Percentiles rank a stretch among this genome's conserved stretches.
phyloP scores from a whole-genome alignment of 2,329 filamentous ascomycete species.

The Ophiostoma quercus region DNA sequence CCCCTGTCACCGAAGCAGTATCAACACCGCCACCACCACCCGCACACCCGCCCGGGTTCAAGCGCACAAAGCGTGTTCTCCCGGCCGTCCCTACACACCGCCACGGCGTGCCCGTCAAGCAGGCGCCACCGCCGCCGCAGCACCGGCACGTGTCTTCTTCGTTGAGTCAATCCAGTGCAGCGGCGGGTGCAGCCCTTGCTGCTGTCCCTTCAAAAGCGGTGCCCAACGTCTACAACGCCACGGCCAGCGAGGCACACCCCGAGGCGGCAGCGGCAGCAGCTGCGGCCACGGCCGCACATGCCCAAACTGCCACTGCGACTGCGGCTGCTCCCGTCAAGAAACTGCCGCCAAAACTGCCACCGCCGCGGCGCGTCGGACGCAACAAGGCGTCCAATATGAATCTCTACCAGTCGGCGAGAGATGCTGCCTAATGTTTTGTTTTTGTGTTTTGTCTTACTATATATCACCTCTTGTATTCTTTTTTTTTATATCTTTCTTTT shows the following conservation, averaged over 20 bases:
- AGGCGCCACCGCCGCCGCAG: conserved; percentile 18
- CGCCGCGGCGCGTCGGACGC: conserved; percentile 26
- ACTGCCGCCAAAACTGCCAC: conserved; percentile 29
- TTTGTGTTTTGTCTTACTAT: not conserved
- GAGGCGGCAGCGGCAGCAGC: conserved; percentile 14
- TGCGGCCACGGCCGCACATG: conserved; percentile 16
- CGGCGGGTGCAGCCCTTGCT: conserved; percentile 17
- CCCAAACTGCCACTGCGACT: not conserved
- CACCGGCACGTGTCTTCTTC: not conserved
- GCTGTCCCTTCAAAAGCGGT: not conserved
- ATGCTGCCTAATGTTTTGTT: conserved; percentile 14
- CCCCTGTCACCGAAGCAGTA: not conserved
- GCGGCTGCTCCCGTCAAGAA: conserved; percentile 24
- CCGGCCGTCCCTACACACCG: conserved; percentile 54
- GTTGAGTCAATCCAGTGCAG: too few relatives aligned
- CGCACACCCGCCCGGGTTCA: conserved; percentile 21
- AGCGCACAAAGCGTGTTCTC: conserved; percentile 42
- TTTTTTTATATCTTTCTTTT: not conserved
- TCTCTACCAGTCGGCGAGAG: conserved; percentile 22
- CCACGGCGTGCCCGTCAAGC: conserved; percentile 44
- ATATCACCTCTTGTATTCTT: not conserved
- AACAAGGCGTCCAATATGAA: conserved; percentile 26
- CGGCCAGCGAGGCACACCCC: conserved; percentile 7
- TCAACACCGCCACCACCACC: conserved; percentile 7
- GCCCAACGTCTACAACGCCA: not conserved